Evolutionary conservation across 1,284 basidiomycete species (phyloP).

Genomic region (Singerocomus inundabilis): DNA sequence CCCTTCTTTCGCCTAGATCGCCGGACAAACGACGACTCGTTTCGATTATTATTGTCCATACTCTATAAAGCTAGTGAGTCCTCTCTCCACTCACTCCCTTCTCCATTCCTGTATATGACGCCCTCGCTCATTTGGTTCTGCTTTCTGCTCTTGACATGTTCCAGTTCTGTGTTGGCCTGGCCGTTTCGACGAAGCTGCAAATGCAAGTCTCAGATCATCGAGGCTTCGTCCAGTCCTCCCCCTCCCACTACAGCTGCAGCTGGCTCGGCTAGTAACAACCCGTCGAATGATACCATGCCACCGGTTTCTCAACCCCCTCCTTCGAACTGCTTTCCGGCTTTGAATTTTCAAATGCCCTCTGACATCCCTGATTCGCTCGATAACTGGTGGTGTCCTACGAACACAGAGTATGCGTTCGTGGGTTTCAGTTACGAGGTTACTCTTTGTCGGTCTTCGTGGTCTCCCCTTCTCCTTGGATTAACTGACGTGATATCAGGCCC

Average conservation of each 20-base stretch:
- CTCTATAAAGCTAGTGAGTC: conserved; percentile 5
- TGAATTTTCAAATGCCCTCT: conserved; percentile 57
- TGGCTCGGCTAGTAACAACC: background rate
- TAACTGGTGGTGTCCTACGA: conserved; percentile 66
- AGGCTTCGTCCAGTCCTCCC: background rate
- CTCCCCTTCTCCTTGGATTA: background rate
- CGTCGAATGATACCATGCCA: background rate
- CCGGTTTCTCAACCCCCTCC: background rate
- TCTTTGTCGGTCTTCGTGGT: conserved; percentile 41
- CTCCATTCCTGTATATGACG: conserved; percentile 8
- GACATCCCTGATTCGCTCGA: conserved; percentile 43
- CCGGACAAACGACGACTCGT: background rate
- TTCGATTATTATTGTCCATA: background rate
- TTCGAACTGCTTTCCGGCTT: conserved; percentile 52
- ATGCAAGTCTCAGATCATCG: background rate
- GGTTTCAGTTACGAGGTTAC: conserved; percentile 74
- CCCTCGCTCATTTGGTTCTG: background rate
- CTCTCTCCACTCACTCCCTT: background rate
- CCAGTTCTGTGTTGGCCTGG: conserved; percentile 6
- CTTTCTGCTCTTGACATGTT: conserved; percentile 10
- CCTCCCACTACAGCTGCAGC: background rate
- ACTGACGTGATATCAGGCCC: conserved; percentile 40
- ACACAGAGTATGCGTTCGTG: conserved; percentile 67
- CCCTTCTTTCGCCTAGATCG: background rate
- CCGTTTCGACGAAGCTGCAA: conserved; percentile 17